A percentile compares a stretch with the other conserved stretches of the same genome.
These are phyloP conservation scores for Pistacia integerrima DNA, from an alignment of 345 rosid genomes.

Conservation along the genomic window DNA sequence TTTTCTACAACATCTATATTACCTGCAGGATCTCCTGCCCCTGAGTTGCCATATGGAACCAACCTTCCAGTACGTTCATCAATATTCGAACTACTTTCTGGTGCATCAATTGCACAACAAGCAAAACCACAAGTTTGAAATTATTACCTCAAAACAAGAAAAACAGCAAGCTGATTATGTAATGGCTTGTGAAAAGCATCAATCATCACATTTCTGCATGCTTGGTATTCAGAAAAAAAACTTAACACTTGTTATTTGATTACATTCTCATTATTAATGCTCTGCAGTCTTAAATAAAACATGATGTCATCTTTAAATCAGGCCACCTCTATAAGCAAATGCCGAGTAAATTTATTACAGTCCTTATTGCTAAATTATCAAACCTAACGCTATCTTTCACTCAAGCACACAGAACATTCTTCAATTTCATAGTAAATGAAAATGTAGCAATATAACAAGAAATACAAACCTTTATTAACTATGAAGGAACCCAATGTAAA, in stretches of 20 bases:
- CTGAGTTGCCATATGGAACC: conserved; percentile 28
- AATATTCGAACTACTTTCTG: conserved; percentile 50
- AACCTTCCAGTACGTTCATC: conserved; percentile 32
- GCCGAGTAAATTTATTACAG: not conserved
- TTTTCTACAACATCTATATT: conserved; percentile 18
- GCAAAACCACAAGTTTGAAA: conserved; percentile 7
- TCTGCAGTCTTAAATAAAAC: not conserved
- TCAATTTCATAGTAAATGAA: not conserved
- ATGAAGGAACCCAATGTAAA: conserved; percentile 67
- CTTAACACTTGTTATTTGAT: not conserved
- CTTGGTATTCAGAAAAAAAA: not conserved
- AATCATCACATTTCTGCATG: not conserved
- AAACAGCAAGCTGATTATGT: not conserved
- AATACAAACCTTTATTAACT: conserved; percentile 63
- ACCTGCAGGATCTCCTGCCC: conserved; percentile 24
- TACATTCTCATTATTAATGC: not conserved
- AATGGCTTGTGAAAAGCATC: not conserved
- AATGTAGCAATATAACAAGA: not conserved
- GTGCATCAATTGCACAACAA: conserved; percentile 12
- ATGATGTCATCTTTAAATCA: not conserved
- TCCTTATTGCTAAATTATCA: not conserved
- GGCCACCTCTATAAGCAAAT: not conserved
- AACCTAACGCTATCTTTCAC: not conserved
- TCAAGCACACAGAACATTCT: not conserved
- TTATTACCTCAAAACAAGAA: conserved; percentile 15